A percentile compares a stretch with the other conserved stretches of the same genome.
phyloP scores from a whole-genome alignment of 768 basidiomycete species.

The Suillus brevipes region DNA sequence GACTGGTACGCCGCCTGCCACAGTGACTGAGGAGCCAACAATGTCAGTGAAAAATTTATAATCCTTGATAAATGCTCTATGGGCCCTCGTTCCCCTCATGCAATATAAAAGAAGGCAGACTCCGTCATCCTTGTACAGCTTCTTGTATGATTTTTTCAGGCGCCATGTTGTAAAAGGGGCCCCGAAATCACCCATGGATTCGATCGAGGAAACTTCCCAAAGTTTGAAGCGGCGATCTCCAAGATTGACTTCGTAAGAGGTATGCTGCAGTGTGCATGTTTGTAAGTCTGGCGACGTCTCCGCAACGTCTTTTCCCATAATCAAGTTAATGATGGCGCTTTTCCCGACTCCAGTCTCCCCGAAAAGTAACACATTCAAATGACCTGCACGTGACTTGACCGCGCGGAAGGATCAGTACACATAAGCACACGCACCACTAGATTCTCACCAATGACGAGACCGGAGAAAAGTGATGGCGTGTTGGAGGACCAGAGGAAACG shows the following conservation, averaged over 20 bases:
- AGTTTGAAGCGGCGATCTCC: slow-evolving; percentile 22
- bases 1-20: background rate
- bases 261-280: slow-evolving; percentile 37
- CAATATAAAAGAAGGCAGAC: slow-evolving; percentile 34
- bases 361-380: background rate
- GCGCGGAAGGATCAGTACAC: background rate
- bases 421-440: background rate
- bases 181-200: slow-evolving; percentile 23
- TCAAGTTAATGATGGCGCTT: background rate
- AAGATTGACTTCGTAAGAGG: slow-evolving; percentile 26
- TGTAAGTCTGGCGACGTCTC: slow-evolving; percentile 29
- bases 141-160: slow-evolving; percentile 23
- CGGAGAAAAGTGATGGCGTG: background rate
- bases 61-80: slow-evolving; percentile 27
- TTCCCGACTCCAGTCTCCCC: background rate
- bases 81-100: slow-evolving; percentile 28
- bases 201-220: slow-evolving; percentile 36
- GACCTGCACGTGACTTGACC: background rate
- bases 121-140: slow-evolving; percentile 34
- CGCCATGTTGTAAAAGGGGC: slow-evolving; percentile 14
- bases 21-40: slow-evolving; percentile 25
- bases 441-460: background rate
- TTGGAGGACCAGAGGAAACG: background rate
- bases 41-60: slow-evolving; percentile 31
- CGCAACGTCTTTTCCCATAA: slow-evolving; percentile 31